Evolutionary conservation across 345 rosid species (phyloP).

Genomic region (Gossypium turneri): DNA sequence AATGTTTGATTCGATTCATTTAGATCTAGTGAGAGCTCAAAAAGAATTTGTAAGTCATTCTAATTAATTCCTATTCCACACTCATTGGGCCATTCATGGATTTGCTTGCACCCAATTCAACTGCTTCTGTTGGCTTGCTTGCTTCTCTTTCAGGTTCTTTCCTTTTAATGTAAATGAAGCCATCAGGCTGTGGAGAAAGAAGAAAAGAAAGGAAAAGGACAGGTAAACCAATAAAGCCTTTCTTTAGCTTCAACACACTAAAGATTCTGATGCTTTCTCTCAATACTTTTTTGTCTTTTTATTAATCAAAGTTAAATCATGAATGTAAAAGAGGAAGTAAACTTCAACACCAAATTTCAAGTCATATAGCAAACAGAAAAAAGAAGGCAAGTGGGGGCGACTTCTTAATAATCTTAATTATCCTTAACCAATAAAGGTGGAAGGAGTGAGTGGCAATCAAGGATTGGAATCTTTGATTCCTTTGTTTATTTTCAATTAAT

Average conservation of each 20-base stretch:
- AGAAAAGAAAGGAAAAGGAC: background rate
- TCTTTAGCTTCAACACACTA: background rate
- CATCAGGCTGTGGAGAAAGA: background rate
- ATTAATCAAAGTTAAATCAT: background rate
- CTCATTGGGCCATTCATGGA: background rate
- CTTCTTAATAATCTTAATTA: background rate
- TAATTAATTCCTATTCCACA: background rate
- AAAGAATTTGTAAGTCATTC: too few relatives aligned
- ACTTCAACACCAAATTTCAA: too few relatives aligned
- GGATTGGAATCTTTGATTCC: constrained; percentile 4
- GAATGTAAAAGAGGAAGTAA: too few relatives aligned
- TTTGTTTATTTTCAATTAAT: background rate
- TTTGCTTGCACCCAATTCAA: constrained; percentile 6
- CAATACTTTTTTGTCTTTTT: background rate
- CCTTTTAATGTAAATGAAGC: background rate
- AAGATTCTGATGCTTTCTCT: constrained; percentile 5
- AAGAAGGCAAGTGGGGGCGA: background rate
- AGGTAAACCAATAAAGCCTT: background rate
- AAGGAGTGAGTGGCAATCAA: background rate
- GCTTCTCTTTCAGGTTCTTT: background rate
- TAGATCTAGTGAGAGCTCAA: too few relatives aligned
- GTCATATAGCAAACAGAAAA: background rate
- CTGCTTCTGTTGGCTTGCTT: background rate
- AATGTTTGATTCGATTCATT: too few relatives aligned
- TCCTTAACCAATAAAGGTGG: background rate